Base-by-base conservation (phyloP, 2,329 filamentous ascomycete species). In the Colletotrichum nymphaeae region DNA sequence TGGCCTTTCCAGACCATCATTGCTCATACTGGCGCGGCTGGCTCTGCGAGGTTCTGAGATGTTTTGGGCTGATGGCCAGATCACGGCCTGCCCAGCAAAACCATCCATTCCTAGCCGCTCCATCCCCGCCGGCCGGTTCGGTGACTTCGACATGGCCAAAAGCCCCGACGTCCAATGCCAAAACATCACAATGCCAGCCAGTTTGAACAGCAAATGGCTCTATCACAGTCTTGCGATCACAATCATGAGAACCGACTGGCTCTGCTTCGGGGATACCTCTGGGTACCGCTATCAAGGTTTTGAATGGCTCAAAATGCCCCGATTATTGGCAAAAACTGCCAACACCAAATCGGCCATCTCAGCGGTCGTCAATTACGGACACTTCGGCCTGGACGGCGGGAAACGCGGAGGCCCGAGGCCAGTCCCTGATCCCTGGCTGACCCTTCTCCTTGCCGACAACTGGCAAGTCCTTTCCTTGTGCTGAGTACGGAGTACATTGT, bases 321-420 rank as follows among this genome's bases (percentile, higher is more conserved):
- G 65, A 19, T 52, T 52, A 53, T 52, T 19, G 35, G 16, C 19
- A 28, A 37, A 35, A 53, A 22, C 7, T 49, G 22, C 22, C 24
- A 49, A 53, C 53, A 42, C 53, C 58, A 63, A 69, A 37, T 19
- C 53, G 69, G 55, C 46, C 67, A 37, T 64, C 46, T 60, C 60
- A 65, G 30, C 46, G 35, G 46, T 60, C 59, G 24, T 26, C 30
- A 57, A 60, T n/a, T 46, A 56, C 60, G 70, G 70, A 60, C 19
- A 37, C 42, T 37, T 72, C 72, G 63, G 67, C 57, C 56, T 56
- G 14, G 28, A 63, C 72, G 72, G 68, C 68, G 56, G 67, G 63
- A 37, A 26, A 42, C 30, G 63, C 68, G 63, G 67, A 35, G 63
- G 62, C 56, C 62, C 68, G 67, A 66, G 19, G n/a, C 57, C 62